Percentiles rank a stretch among this genome's conserved stretches.
Evolutionary conservation across 106 monocot genomes (phyloP).

Genomic region (Phalaenopsis aphrodite): DNA sequence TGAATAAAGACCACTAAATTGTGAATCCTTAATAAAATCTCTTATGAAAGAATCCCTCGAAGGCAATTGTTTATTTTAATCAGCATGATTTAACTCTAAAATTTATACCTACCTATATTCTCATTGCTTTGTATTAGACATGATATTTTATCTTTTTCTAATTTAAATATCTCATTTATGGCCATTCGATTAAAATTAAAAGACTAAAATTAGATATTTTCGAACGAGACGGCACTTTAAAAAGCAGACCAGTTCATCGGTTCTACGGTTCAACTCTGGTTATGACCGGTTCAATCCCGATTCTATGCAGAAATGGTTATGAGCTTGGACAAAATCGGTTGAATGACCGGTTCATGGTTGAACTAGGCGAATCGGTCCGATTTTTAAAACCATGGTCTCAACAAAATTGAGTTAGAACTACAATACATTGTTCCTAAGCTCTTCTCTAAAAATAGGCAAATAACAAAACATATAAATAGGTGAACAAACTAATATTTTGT

Average conservation of each 20-base stretch:
- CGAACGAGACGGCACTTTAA: no score
- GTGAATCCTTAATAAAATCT: background rate
- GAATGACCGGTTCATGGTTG: no score
- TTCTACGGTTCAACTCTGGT: no score
- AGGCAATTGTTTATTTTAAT: background rate
- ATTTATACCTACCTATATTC: background rate
- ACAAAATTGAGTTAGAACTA: background rate
- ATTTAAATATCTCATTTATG: no score
- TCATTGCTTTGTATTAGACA: background rate
- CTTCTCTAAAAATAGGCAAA: background rate
- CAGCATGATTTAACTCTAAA: background rate
- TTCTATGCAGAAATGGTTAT: no score
- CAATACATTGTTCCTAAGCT: background rate
- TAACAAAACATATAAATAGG: background rate
- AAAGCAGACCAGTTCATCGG: no score
- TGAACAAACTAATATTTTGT: background rate
- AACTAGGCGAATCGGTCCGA: no score
- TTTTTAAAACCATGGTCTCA: background rate
- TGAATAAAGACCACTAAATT: background rate
- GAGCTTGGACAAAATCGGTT: no score
- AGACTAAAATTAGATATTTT: no score
- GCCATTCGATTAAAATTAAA: no score
- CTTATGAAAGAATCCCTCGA: background rate
- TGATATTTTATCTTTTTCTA: background rate
- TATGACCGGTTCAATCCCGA: no score